A percentile compares a stretch with the other conserved stretches of the same genome.
Conservation (phyloP, 2,329 filamentous ascomycete genomes). For the Grosmannia serpens region DNA sequence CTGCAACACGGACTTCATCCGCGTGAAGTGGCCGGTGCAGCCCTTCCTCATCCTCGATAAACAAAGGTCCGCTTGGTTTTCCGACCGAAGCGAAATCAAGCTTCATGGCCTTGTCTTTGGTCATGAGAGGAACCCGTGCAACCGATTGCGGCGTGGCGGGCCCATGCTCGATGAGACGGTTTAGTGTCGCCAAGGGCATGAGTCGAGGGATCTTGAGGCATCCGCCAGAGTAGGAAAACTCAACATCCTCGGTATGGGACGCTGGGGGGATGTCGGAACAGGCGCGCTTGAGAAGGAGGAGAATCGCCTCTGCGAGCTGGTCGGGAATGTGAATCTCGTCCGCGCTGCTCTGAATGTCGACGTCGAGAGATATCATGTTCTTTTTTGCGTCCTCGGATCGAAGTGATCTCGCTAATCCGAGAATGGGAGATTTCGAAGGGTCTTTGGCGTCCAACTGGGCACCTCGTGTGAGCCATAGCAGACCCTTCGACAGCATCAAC, state of each 20-base stretch:
- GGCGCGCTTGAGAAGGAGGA: not conserved
- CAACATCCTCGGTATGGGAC: slow-evolving; percentile 14
- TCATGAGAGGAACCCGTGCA: not conserved
- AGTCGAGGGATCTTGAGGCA: slow-evolving; percentile 29
- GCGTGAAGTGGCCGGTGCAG: slow-evolving; percentile 12
- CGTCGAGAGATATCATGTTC: slow-evolving; percentile 31
- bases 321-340: not conserved
- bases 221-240: slow-evolving; percentile 21
- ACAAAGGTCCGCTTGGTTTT: slow-evolving; percentile 10
- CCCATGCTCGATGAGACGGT: slow-evolving; percentile 29
- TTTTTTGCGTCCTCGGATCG: slow-evolving; percentile 36
- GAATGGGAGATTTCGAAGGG: slow-evolving; percentile 27
- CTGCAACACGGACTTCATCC: slow-evolving; percentile 28
- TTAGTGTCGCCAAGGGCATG: slow-evolving; percentile 26
- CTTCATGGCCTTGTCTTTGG: slow-evolving; percentile 4
- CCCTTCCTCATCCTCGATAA: slow-evolving; percentile 9
- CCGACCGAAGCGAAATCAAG: slow-evolving; percentile 10
- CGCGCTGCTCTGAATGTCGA: slow-evolving; percentile 13
- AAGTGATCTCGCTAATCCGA: slow-evolving; percentile 35
- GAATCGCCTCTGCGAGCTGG: not conserved
- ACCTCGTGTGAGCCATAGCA: slow-evolving; percentile 37
- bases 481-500: slow-evolving; percentile 21
- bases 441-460: slow-evolving; percentile 24
- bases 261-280: slow-evolving; percentile 5
- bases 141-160: not conserved